These are phyloP conservation scores for Aphanomyces cochlioides DNA, from an alignment of 352 stramenopile species.

Conservation along the genomic window DNA sequence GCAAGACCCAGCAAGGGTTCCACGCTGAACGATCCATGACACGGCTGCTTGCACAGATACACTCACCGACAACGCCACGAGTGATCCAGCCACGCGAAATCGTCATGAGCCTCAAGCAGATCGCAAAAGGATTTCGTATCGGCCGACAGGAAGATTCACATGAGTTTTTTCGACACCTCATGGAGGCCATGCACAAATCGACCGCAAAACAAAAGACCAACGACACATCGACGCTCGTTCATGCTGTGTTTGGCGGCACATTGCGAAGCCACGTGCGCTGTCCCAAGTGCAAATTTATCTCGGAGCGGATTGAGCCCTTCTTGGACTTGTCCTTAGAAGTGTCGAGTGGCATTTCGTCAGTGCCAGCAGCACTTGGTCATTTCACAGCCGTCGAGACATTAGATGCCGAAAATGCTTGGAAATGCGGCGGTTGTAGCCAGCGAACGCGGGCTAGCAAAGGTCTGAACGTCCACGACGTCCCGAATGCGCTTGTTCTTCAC, in stretches of 20 bases:
- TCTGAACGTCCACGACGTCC: conserved; percentile 69
- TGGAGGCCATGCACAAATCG: conserved; percentile 83
- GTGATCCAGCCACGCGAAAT: conserved; percentile 76
- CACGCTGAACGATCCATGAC: conserved; percentile 62
- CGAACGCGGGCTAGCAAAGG: conserved; percentile 74
- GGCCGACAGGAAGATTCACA: conserved; percentile 89
- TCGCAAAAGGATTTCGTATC: conserved; percentile 84
- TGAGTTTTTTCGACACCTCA: conserved; percentile 86
- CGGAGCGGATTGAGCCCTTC: conserved; percentile 79
- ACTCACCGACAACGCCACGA: conserved; percentile 35
- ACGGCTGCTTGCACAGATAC: conserved; percentile 60
- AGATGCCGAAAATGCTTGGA: conserved; percentile 82
- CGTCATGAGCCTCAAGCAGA: conserved; percentile 80
- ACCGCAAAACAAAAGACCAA: conserved; percentile 66
- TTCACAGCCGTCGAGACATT: conserved; percentile 83
- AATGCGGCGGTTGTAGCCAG: conserved; percentile 76
- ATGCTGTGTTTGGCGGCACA: conserved; percentile 82
- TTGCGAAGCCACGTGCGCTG: conserved; percentile 83
- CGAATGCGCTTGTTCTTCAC: conserved; percentile 86
- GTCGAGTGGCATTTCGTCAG: conserved; percentile 59
- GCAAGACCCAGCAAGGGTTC: conserved; percentile 37
- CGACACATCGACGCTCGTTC: conserved; percentile 69
- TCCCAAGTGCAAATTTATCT: conserved; percentile 75
- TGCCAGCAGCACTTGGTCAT: conserved; percentile 70
- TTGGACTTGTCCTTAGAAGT: conserved; percentile 88